These are phyloP conservation scores for Trichoderma guizhouense DNA, from an alignment of 2,329 filamentous ascomycete species.

Conservation along the genomic window DNA sequence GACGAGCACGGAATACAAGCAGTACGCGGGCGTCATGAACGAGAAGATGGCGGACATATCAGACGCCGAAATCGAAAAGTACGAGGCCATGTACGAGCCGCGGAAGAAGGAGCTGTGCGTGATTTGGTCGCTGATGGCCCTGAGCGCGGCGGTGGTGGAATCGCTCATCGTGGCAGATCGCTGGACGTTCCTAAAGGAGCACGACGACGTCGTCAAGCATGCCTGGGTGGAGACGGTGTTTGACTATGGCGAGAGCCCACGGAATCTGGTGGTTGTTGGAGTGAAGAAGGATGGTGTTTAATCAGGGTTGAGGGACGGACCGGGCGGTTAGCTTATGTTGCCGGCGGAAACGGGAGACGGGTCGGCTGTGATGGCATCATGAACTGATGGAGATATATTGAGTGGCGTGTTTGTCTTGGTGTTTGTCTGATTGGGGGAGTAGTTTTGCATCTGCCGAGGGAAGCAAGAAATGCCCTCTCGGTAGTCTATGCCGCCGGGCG, in stretches of 20 bases:
- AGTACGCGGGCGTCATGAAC: conserved; percentile 58
- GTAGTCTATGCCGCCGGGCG: background rate
- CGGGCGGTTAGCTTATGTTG: background rate
- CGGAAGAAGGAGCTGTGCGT: conserved; percentile 79
- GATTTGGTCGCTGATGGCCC: conserved; percentile 94
- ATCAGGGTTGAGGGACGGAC: background rate
- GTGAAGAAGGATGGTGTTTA: conserved; percentile 59
- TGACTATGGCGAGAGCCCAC: conserved; percentile 78
- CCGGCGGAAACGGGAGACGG: background rate
- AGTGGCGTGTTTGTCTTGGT: background rate
- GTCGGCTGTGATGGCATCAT: background rate
- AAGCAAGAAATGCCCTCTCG: background rate
- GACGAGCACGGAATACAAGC: conserved; percentile 53
- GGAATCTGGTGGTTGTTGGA: conserved; percentile 91
- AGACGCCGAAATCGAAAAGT: conserved; percentile 70
- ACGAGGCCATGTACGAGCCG: conserved; percentile 61
- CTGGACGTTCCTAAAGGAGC: conserved; percentile 82
- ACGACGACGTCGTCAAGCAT: conserved; percentile 63
- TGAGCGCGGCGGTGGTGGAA: conserved; percentile 85
- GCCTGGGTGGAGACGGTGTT: conserved; percentile 95
- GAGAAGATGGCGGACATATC: conserved; percentile 66
- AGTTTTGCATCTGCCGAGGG: background rate
- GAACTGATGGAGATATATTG: background rate
- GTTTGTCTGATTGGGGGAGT: background rate
- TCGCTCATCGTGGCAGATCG: conserved; percentile 86